phyloP scores from a whole-genome alignment of 306 rosid species.

The Hylodesmum podocarpum region DNA sequence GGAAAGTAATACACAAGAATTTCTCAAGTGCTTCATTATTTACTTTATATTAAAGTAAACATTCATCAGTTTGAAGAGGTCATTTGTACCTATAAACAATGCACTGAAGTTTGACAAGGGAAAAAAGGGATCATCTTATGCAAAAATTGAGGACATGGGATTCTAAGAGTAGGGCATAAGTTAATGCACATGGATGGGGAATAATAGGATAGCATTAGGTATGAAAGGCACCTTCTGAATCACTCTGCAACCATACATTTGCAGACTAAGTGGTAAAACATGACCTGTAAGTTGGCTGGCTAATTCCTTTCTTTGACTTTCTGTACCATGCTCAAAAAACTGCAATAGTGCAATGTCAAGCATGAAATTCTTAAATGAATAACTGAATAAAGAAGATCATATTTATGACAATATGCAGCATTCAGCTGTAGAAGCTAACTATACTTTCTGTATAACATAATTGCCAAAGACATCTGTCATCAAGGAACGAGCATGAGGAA shows the following conservation, averaged over 20 bases:
- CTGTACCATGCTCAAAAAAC: slow-evolving; percentile 96
- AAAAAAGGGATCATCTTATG: slow-evolving; percentile 4
- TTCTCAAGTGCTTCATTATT: slow-evolving; percentile 13
- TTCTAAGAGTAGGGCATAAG: slow-evolving; percentile 4
- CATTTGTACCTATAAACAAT: slow-evolving; percentile 7
- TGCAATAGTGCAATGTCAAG: slow-evolving; percentile 61
- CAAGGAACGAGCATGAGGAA: slow-evolving; percentile 85
- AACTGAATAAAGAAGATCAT: slow-evolving; percentile 7
- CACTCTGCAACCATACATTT: slow-evolving; percentile 99
- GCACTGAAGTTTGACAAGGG: not conserved
- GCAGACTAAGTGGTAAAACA: slow-evolving; percentile 93
- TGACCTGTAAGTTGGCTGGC: slow-evolving; percentile 80
- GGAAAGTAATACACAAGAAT: slow-evolving; percentile 17
- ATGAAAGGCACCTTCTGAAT: slow-evolving; percentile 82
- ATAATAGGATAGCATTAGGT: slow-evolving; percentile 13
- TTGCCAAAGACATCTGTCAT: slow-evolving; percentile 98
- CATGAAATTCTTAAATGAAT: slow-evolving; percentile 24
- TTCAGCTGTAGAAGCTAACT: slow-evolving; percentile 28
- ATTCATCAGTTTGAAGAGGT: slow-evolving; percentile 10
- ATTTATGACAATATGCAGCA: slow-evolving; percentile 5
- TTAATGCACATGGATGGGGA: slow-evolving; percentile 4
- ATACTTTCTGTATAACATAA: slow-evolving; percentile 96
- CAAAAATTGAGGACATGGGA: slow-evolving; percentile 20
- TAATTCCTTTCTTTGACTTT: slow-evolving; percentile 77
- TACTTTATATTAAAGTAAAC: slow-evolving; percentile 9